Conservation (phyloP, 2,329 filamentous ascomycete genomes). For the Camillea tinctor region DNA sequence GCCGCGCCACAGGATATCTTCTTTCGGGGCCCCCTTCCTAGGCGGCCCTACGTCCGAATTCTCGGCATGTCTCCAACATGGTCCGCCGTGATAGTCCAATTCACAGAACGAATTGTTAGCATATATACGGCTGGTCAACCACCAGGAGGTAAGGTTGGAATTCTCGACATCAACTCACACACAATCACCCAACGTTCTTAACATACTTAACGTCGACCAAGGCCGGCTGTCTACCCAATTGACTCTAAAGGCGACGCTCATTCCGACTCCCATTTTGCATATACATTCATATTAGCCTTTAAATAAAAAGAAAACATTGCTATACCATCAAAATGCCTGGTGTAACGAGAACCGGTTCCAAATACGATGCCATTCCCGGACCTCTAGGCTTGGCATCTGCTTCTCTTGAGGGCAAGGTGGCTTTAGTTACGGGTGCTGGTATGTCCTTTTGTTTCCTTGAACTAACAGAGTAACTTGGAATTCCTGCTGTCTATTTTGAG, state of each 20-base stretch:
- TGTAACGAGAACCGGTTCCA: constrained; percentile 25
- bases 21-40: constrained; percentile 8
- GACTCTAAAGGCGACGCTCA: not conserved
- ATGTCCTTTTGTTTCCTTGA: constrained; percentile 22
- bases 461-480: not conserved
- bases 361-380: constrained; percentile 39
- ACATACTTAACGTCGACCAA: no score
- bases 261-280: constrained; percentile 4
- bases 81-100: constrained; percentile 10
- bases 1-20: constrained; percentile 4
- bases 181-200: not conserved
- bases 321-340: constrained; percentile 34
- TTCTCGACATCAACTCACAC: not conserved
- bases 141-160: not conserved
- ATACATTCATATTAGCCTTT: not conserved
- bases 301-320: not conserved
- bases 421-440: constrained; percentile 40
- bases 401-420: constrained; percentile 39
- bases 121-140: constrained; percentile 11
- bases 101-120: not conserved
- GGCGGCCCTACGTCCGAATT: constrained; percentile 19
- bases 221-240: no score
- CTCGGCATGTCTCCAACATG: constrained; percentile 29
- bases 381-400: constrained; percentile 39
- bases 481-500: not conserved